A percentile compares a stretch with the other conserved stretches of the same genome.
These are phyloP conservation scores for Mollisiaceae sp. DNA, from an alignment of 2,329 filamentous ascomycete genomes.

Conservation along the genomic window DNA sequence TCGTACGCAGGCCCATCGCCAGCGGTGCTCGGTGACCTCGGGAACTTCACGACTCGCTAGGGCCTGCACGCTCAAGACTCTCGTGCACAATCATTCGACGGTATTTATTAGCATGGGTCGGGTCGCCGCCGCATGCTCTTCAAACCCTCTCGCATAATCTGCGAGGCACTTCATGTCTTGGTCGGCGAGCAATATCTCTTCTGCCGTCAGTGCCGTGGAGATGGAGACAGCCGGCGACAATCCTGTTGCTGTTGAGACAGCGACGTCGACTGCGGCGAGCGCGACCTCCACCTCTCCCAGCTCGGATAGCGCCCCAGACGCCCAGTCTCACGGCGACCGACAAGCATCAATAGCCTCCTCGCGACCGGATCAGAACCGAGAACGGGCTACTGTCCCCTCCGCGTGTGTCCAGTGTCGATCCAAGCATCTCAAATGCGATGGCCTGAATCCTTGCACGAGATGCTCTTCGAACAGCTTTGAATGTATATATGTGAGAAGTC, in stretches of 20 bases:
- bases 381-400: slow-evolving; percentile 36
- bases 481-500: slow-evolving; percentile 76
- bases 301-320: slow-evolving; percentile 17
- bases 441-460: slow-evolving; percentile 69
- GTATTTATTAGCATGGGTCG: slow-evolving; percentile 20
- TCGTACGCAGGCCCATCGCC: neutral
- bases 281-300: neutral
- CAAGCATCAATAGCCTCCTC: slow-evolving; percentile 24
- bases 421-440: slow-evolving; percentile 79
- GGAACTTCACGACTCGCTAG: neutral
- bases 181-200: slow-evolving; percentile 30
- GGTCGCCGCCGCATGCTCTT: slow-evolving; percentile 19
- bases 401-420: slow-evolving; percentile 41
- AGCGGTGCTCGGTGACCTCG: slow-evolving; percentile 1
- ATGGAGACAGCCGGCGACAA: slow-evolving; percentile 15
- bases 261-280: neutral
- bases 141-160: slow-evolving; percentile 23
- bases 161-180: slow-evolving; percentile 29
- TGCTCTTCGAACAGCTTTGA: slow-evolving; percentile 63
- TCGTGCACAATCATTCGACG: slow-evolving; percentile 19
- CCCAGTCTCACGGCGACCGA: slow-evolving; percentile 24
- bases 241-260: slow-evolving; percentile 5
- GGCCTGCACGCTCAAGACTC: neutral
- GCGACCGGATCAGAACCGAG: slow-evolving; percentile 25
- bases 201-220: slow-evolving; percentile 8